Evolutionary conservation across 169 alveolate genomes (phyloP), one percentile per base, ranked within the genome.

Genomic region (Amoebophrya sp.): DNA sequence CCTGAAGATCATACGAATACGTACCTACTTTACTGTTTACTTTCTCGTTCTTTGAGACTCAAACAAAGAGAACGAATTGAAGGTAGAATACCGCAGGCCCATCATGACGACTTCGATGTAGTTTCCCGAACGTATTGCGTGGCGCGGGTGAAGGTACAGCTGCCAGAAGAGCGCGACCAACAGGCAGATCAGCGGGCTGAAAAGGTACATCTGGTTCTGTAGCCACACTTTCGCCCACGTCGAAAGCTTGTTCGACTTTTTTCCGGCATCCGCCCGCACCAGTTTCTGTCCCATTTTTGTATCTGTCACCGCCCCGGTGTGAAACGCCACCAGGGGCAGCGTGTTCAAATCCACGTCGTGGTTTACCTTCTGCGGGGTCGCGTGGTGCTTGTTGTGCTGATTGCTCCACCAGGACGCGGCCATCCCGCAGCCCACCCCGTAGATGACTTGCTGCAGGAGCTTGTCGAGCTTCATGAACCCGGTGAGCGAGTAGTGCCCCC

Each of bases 321-420:
- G 39, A 69, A 89, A 89, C 23, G 91, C 91, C 18, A 89, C 91
- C 16, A 89, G 43, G 29, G 91, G 91, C n/a, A 89, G 40, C 2
- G 91, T 89, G 41, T 89, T 41, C 20, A 89, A 20, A 39, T 89
- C 91, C 23, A 89, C 89, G 88, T 89, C 91, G 42, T 58, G 43
- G 29, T 43, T 89, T 39, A n/a, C 43, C 43, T 89, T 69, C 40
- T 89, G 91, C 16, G 91, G 91, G 10, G 91, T 70, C 29, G 91
- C 91, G 45, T 89, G 91, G 88, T 89, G 91, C 58, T 89, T 89
- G 89, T 50, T 89, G 67, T 89, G 91, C 88, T 39, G 42, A 38
- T 50, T 40, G 40, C 42, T n/a, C 91, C 91, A 89, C 91, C 78
- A 41, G 20, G 89, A 41, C 1, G 50, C 91, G 0, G 88, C 48